Base-by-base conservation (phyloP, 192 early-diverging fungal species). In the Linderina pennispora region DNA sequence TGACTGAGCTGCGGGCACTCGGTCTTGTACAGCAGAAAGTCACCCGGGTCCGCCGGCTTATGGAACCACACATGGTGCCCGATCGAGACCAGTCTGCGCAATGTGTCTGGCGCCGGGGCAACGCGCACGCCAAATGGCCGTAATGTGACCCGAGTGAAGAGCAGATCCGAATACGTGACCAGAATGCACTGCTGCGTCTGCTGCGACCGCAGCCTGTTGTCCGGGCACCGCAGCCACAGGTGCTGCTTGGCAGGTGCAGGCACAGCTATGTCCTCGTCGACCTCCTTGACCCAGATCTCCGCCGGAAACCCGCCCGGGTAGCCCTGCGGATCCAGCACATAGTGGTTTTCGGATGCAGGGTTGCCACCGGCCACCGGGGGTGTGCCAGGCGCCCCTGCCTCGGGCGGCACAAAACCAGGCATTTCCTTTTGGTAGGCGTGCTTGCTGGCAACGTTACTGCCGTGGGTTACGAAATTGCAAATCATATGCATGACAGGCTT, bases 1-100 rank as follows among this genome's bases (percentile, higher is more conserved):
- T 18, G 16, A n/a, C 48, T 10, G 10, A 60, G 23, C 33, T 46
- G 57, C 43, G 39, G 18, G 34, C 57, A 60, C 49, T 18, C 19
- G 5, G 57, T 43, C 23, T 52, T 43, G 14, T 46, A 36, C 1
- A 60, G 24, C n/a, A 60, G 15, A 8, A 28, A 45, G 31, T 31
- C 28, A 11, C 44, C 19, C 19, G 13, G 31, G 28, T 60, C 45
- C 11, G 35, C 23, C 14, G 13, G 43, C 28, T 31, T 31, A 31
- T 60, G 57, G 39, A 60, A 60, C 57, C 57, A 60, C 31, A 60
- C 43, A 18, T 60, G 57, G 49, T 60, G 57, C 40, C 52, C 57
- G 25, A 52, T 52, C 10, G 57, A 60, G 6, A 60, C 49, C 11
- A 60, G 39, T 25, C 41, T 52, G 43, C 45, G 42, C 38, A 60